Base-by-base conservation (phyloP, 2,329 filamentous ascomycete species). In the Colletotrichum liaoningense region DNA sequence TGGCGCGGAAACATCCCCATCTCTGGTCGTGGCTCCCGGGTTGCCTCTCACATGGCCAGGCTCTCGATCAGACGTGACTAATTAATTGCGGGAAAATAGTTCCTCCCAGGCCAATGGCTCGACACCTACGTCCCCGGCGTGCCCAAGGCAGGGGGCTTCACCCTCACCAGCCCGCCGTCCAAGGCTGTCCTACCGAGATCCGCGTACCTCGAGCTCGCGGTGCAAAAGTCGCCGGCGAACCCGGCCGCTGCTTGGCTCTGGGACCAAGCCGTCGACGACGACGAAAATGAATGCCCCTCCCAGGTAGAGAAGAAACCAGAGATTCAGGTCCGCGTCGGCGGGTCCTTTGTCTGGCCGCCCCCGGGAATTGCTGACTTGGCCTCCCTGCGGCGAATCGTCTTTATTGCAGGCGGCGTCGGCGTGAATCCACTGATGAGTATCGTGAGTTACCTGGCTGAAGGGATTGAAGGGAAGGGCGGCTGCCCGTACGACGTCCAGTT, bases 31-130 rank as follows among this genome's bases (percentile, higher is more conserved):
- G 11, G 33, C 33, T 12, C 33, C 33, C 33, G 33, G 33, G 1
- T 35, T 11, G 0, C 33, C 33, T 35, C 38, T 42, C 16, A 19
- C 38, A 8, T 42, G 5, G 38, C 38, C 14, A 19, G 7, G 3
- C 5, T 14, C 4, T 62, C 28, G 8, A 3, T n/a, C 16, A 5
- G 46, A 24, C 26, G 33, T 33, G 38, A 66, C 30, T 74, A 67
- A 75, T 69, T 74, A 78, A 72, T 22, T 49, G 7, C 19, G 19
- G 19, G 4, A 19, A 22, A 79, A 56, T 81, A 93, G 88, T 97
- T 97, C 83, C 87, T 91, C 6, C 91, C 95, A 5, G 95, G 95
- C 67, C 95, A 97, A 86, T 98, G 95, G 94, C 88, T 98, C 69
- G 95, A 98, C 80, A 92, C 95, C 7, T 92, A 93, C 80, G 89